Evolutionary conservation across 2,329 filamentous ascomycete species (phyloP).

Genomic region (Trichoderma endophyticum): DNA sequence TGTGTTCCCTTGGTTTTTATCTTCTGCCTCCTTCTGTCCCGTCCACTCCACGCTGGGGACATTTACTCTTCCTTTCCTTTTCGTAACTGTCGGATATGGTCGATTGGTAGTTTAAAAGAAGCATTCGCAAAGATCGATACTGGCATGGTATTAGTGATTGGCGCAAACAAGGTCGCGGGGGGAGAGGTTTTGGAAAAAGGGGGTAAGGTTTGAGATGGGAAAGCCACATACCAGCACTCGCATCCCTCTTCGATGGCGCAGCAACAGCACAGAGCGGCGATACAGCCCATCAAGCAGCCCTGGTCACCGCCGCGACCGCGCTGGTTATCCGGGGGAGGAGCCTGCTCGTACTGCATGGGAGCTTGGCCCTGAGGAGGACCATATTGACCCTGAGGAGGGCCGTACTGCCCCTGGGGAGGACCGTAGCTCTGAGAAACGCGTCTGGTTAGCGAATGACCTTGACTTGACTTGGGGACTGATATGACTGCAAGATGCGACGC

Average conservation of each 20-base stretch:
- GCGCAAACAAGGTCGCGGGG: not conserved
- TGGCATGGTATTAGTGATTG: constrained; percentile 20
- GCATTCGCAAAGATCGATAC: constrained; percentile 43
- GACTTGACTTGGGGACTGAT: not conserved
- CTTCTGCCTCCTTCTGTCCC: not conserved
- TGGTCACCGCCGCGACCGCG: constrained; percentile 35
- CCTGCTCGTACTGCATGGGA: constrained; percentile 45
- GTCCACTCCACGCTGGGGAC: not conserved
- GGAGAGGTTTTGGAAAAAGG: not conserved
- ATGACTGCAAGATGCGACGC: not conserved
- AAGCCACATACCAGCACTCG: constrained; percentile 45
- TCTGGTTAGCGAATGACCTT: not conserved
- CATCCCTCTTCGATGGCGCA: constrained; percentile 49
- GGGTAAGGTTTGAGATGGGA: not conserved
- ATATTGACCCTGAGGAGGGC: constrained; percentile 34
- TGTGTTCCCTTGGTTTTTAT: not conserved
- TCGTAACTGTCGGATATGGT: not conserved
- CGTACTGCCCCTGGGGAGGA: constrained; percentile 32
- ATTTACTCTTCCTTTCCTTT: not conserved
- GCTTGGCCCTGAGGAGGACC: constrained; percentile 36
- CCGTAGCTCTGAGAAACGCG: constrained; percentile 30
- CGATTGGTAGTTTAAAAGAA: constrained; percentile 29
- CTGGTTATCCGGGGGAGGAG: constrained; percentile 28
- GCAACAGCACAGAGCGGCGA: constrained; percentile 50
- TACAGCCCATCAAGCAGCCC: constrained; percentile 46